These are phyloP conservation scores for Keqinozyma sinolaborantium DNA, from an alignment of 1,139 yeast species.

Conservation along the genomic window DNA sequence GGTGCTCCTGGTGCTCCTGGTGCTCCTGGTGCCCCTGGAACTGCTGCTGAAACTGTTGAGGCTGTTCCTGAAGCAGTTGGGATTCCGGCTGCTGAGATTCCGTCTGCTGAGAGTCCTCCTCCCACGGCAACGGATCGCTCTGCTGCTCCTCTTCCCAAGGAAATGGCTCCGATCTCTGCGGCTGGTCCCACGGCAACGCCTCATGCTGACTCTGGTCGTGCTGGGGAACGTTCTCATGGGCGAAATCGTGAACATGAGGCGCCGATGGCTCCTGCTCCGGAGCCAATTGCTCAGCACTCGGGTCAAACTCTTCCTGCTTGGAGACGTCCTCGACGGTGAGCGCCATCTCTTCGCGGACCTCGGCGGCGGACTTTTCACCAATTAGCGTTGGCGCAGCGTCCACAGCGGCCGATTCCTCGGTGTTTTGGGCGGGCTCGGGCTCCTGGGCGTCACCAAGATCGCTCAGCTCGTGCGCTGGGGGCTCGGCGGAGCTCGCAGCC, in stretches of 20 bases:
- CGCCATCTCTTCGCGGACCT: slow-evolving; percentile 8
- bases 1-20: slow-evolving; percentile 1
- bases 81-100: no score
- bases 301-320: slow-evolving; percentile 5
- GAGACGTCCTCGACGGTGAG: slow-evolving; percentile 4
- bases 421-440: no score
- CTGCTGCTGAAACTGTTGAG: no score
- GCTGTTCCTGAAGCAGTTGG: background rate
- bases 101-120: no score
- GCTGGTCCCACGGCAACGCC: slow-evolving; percentile 6
- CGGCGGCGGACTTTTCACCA: slow-evolving; percentile 8
- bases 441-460: background rate
- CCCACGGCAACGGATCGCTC: no score
- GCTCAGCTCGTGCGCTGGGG: background rate
- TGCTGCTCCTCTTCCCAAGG: no score
- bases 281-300: slow-evolving; percentile 6
- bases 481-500: background rate
- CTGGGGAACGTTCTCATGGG: no score
- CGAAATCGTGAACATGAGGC: no score
- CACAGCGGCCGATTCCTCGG: background rate
- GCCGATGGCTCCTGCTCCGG: background rate
- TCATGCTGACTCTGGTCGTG: slow-evolving; percentile 1
- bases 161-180: no score
- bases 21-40: background rate
- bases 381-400: slow-evolving; percentile 9